These are phyloP conservation scores for Fragilariopsis cylindrus DNA, from an alignment of 108 stramenopile genomes.

Conservation along the genomic window DNA sequence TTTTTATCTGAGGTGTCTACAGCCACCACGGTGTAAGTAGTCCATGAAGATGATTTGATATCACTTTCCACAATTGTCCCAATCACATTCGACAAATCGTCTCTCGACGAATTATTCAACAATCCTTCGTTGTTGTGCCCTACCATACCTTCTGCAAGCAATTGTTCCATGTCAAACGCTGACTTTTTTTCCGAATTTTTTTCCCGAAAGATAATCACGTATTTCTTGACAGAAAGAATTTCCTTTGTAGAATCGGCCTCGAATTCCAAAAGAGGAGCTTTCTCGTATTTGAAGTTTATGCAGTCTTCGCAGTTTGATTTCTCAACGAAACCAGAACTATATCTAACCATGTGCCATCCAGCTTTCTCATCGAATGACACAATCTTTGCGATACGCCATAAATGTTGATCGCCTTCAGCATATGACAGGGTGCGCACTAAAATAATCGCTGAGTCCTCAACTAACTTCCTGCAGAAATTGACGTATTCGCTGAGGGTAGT, in stretches of 20 bases:
- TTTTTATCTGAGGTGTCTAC: background rate
- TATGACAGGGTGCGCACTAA: constrained; percentile 21
- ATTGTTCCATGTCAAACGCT: constrained; percentile 22
- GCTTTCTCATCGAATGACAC: constrained; percentile 35
- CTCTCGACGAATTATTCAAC: background rate
- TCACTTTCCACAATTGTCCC: constrained; percentile 14
- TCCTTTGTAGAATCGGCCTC: constrained; percentile 23
- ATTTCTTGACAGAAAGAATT: constrained; percentile 38
- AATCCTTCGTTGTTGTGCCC: background rate
- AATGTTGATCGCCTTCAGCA: background rate
- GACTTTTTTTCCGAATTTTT: constrained; percentile 11
- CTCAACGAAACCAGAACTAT: constrained; percentile 17
- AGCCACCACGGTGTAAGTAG: constrained; percentile 1
- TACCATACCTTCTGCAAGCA: constrained; percentile 16
- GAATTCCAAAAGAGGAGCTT: constrained; percentile 27
- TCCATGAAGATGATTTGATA: constrained; percentile 10
- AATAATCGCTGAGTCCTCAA: constrained; percentile 30
- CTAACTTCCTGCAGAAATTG: constrained; percentile 40
- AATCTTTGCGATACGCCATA: constrained; percentile 38
- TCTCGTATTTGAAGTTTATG: background rate
- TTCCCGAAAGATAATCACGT: constrained; percentile 25
- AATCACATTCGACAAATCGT: background rate
- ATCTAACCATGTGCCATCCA: constrained; percentile 39
- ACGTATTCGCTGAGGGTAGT: constrained; percentile 21
- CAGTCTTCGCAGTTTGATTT: background rate